Evolutionary conservation across 1,284 basidiomycete genomes (phyloP).

Genomic region (Salmacisia buchloeana): DNA sequence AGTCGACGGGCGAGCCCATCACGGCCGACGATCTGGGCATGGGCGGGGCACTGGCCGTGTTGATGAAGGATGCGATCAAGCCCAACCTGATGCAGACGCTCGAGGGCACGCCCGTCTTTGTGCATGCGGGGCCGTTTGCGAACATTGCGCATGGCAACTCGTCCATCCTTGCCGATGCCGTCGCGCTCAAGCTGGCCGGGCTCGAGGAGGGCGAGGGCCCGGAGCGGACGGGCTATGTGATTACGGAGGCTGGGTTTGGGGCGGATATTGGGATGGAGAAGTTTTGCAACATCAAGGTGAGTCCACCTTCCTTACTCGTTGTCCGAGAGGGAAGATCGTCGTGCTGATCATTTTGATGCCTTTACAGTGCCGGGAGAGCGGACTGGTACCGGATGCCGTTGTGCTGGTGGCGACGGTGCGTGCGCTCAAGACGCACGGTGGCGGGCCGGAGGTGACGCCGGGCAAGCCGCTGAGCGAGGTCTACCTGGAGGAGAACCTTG

Average conservation of each 20-base stretch:
- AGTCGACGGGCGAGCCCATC: conserved; percentile 73
- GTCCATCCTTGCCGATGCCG: conserved; percentile 90
- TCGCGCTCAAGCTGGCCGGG: conserved; percentile 93
- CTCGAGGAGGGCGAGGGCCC: conserved; percentile 82
- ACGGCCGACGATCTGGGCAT: conserved; percentile 96
- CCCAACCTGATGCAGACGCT: conserved; percentile 98
- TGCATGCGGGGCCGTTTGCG: conserved; percentile 96
- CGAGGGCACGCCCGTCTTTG: conserved; percentile 96
- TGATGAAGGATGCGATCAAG: conserved; percentile 99
- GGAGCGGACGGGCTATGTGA: conserved; percentile 82
- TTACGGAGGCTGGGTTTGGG: conserved; percentile 97
- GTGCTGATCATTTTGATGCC: not conserved
- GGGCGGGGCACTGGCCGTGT: conserved; percentile 88
- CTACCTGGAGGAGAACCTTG: conserved; percentile 89
- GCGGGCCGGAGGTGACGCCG: conserved; percentile 92
- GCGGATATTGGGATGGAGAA: conserved; percentile 83
- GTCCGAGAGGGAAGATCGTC: not conserved
- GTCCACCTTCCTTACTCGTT: too few relatives aligned
- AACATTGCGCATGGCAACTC: conserved; percentile 99
- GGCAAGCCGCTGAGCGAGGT: conserved; percentile 90
- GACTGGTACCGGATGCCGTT: conserved; percentile 84
- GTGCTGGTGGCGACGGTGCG: conserved; percentile 96
- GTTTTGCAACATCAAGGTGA: conserved; percentile 93
- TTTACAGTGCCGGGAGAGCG: conserved; percentile 72
- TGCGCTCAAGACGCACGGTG: conserved; percentile 98